Conservation (phyloP, 495 filamentous ascomycete genomes). For the Neohortaea acidophila region DNA sequence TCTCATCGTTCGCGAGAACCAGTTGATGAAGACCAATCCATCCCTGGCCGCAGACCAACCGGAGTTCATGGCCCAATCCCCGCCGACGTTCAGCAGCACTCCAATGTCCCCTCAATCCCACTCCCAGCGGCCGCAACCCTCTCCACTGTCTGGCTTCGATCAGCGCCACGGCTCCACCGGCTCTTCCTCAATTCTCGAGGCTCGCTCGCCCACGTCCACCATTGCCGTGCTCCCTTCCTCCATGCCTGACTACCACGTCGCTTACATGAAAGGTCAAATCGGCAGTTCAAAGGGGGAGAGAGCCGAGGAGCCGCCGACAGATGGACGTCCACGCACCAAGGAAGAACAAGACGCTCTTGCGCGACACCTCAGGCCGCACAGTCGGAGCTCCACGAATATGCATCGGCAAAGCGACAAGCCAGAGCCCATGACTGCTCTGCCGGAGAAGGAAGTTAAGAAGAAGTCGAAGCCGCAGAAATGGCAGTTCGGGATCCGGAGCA, state of each 20-base stretch:
- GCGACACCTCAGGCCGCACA: constrained; percentile 65
- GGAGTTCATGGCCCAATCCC: constrained; percentile 37
- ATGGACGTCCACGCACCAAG: constrained; percentile 23
- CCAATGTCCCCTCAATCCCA: constrained; percentile 25
- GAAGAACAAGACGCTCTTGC: constrained; percentile 61
- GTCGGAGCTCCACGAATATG: constrained; percentile 47
- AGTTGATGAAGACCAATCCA: constrained; percentile 85
- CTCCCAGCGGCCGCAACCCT: constrained; percentile 5
- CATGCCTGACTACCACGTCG: constrained; percentile 74
- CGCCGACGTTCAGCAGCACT: constrained; percentile 34
- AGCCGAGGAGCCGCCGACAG: constrained; percentile 1
- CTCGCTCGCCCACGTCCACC: constrained; percentile 44
- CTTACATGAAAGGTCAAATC: constrained; percentile 54
- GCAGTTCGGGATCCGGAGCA: constrained; percentile 92
- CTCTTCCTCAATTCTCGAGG: constrained; percentile 18
- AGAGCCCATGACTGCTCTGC: constrained; percentile 36
- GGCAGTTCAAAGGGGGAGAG: too few relatives aligned
- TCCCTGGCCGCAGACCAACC: constrained; percentile 30
- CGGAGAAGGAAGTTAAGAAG: constrained; percentile 17
- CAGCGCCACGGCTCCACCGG: constrained; percentile 22
- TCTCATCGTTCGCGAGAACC: constrained; percentile 92
- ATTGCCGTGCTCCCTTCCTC: constrained; percentile 83
- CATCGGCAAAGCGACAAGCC: constrained; percentile 46
- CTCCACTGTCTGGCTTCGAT: constrained; percentile 5
- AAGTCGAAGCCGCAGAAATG: constrained; percentile 62